Percentiles rank a stretch among this genome's conserved stretches.
phyloP scores from a whole-genome alignment of 23 red algal genomes.

The Gracilaria gracilis region DNA sequence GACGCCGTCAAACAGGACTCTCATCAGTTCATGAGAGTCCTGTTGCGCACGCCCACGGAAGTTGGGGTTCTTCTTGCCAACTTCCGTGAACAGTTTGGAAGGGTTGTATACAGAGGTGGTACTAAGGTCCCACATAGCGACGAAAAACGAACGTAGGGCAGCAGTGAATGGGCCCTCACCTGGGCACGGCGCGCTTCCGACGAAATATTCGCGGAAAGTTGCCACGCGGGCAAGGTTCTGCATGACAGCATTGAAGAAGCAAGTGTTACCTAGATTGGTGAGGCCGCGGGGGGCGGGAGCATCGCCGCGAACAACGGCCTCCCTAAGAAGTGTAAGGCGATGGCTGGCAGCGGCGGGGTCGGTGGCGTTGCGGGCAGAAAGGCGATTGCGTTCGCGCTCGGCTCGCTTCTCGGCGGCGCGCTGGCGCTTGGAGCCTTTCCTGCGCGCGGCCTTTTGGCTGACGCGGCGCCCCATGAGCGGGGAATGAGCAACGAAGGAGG shows the following conservation, averaged over 20 bases:
- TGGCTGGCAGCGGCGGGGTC: slow-evolving; percentile 28
- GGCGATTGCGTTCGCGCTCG: slow-evolving; percentile 29
- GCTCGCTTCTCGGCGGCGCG: slow-evolving; percentile 49
- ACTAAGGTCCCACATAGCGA: slow-evolving; percentile 55
- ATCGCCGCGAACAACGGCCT: slow-evolving; percentile 46
- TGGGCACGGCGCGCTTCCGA: slow-evolving; percentile 35
- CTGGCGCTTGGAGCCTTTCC: slow-evolving; percentile 48
- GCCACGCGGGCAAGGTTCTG: slow-evolving; percentile 80
- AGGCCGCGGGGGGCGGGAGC: slow-evolving; percentile 74
- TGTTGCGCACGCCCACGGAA: slow-evolving; percentile 84
- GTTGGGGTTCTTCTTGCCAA: slow-evolving; percentile 69
- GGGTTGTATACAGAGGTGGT: slow-evolving; percentile 52
- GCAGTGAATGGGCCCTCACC: slow-evolving; percentile 72
- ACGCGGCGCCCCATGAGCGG: slow-evolving; percentile 40
- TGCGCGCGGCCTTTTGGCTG: slow-evolving; percentile 31
- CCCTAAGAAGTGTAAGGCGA: slow-evolving; percentile 22
- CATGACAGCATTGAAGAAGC: slow-evolving; percentile 96
- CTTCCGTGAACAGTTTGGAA: slow-evolving; percentile 63
- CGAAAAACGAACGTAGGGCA: slow-evolving; percentile 63
- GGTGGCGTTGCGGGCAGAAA: slow-evolving; percentile 18
- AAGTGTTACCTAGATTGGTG: slow-evolving; percentile 95
- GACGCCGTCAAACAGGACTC: slow-evolving; percentile 74
- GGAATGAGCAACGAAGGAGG: background rate
- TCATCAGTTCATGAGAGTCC: slow-evolving; percentile 88
- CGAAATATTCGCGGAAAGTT: slow-evolving; percentile 58